Base-by-base conservation (phyloP, 2,329 filamentous ascomycete species). In the Eurotiales sp. region DNA sequence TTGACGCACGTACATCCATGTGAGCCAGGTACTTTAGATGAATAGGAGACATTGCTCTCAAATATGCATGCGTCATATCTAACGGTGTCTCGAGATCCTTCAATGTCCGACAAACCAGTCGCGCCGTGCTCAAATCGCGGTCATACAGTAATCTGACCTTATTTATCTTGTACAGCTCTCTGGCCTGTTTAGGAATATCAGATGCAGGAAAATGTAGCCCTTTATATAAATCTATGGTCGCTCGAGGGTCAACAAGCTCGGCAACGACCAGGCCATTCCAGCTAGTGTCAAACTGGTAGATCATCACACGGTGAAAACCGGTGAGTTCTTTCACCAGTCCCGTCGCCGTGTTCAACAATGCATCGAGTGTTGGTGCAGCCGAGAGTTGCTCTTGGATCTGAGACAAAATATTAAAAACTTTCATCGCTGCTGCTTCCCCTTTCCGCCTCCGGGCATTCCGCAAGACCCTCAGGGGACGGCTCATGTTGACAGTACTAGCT, bases 1-100 rank as follows among this genome's bases (percentile, higher is more conserved):
- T 96, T 57, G 89, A 95, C 0, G 89, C 89, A n/a, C 90, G 83
- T 0, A 95, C 90, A 7, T 85, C 86, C 90, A 96, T 96, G 64
- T 96, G 90, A 5, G 74, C 79, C 3, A 96, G 76, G 60, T 95
- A 96, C 63, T 95, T 95, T 50, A 95, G 69, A 63, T 93, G 89
- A 37, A 95, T 91, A 0, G 90, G 90, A 1, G 89, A 95, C 82
- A 95, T 95, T 56, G 91, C 90, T 49, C 90, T 83, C 1, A 95
- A 78, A 63, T 95, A 93, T 0, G 86, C 81, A 61, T 93, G 87
- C 1, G 87, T 93, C 67, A 96, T 83, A 64, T 96, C 89, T 3
- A 96, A 69, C 0, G 90, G 89, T 0, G 68, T 75, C 44, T 90
- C 84, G 8, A 93, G 73, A 60, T 93, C 88, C 66, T 89, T 80